Base-by-base conservation (phyloP, 176 grass and related monocot species). In the Avena sativa region DNA sequence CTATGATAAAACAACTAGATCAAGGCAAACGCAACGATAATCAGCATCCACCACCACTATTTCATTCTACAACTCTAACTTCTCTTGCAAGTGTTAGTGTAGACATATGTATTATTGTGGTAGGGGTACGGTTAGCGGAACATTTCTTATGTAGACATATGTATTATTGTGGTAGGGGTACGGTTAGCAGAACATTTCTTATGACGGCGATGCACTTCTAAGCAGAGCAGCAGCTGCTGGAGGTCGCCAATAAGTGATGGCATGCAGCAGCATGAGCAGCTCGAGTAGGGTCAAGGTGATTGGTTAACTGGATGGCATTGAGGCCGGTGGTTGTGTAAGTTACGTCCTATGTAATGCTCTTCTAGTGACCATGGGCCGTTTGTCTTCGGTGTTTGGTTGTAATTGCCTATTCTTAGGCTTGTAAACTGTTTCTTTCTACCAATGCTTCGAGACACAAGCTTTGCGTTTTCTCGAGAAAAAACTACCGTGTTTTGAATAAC, bases 1-100 rank as follows among this genome's bases (percentile, higher is more conserved):
- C 12, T 58, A 65, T 68, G 61, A 28, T 66, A 82, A 51, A 82
- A 82, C 16, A 68, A 9, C 49, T 49, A 68, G 10, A 65, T 9
- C 26, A 82, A 11, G 17, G 20, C 5, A 40, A 69, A 83, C 9
- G 21, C 50, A 43, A 43, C 8, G 15, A 77, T 77, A 17, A 28
- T 52, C 26, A 16, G 50, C 47, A 75, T 52, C 46, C 3, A 52
- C 72, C 13, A 16, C 44, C 14, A 14, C 46, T 7, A 47, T 74
- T 51, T 55, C 56, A 69, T 19, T 34, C 28, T 36, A 55, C 15
- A 55, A 15, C 30, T 75, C 72, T 34, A 77, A 77, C 49, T 56
- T 77, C 26, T 32, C 15, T 75, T 51, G 46, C 16, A 15, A 55
- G 8, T 32, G 14, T 76, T 76, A 76, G 25, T 55, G 74, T 53